Evolutionary conservation across 495 filamentous ascomycete species (phyloP), one percentile per base, ranked within the genome.

Genomic region (Friedmanniomyces simplex): DNA sequence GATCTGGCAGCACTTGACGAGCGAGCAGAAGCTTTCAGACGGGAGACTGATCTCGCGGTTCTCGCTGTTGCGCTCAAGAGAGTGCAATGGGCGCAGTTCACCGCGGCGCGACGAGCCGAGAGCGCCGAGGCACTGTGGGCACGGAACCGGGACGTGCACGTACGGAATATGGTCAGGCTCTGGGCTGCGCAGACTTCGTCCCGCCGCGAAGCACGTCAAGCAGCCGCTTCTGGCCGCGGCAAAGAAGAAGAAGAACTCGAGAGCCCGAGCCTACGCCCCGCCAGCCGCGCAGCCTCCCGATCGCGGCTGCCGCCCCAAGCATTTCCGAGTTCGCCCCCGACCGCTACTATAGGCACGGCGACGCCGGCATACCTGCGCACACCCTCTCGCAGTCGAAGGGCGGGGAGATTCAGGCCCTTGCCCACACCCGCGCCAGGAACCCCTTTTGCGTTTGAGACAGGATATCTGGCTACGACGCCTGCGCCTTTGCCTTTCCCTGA

Each of bases 31-130:
- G 53, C 55, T 0, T 59, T 67, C 30, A 45, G 43, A 11, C 59
- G 57, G 10, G 67, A 72, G 30, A 62, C 36, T 14, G 57, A 57
- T 14, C 60, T 64, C 12, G 42, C 66, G 13, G 49, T 57, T 11
- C 60, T 68, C 0, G 53, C 55, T 12, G 42, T n/a, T 0, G 52
- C 37, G 1, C 50, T 70, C 21, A 61, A 63, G 52, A 67, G 67
- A 53, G 30, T 71, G 1, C 65, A 64, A 28, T 73, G 71, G 71
- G 61, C 57, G 13, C 49, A 68, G 16, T 73, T 70, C 58, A 68
- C 67, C n/a, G 50, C 65, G 6, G 51, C 63, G 25, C 52, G 64
- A 16, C 52, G 60, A 12, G 60, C 62, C 16, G 60, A 71, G 46
- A 70, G 52, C 28, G 69, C 70, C 1, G 46, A 67, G 1, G 69